These are phyloP conservation scores for Aspergillus candidus DNA, from an alignment of 2,329 filamentous ascomycete genomes.

Conservation along the genomic window DNA sequence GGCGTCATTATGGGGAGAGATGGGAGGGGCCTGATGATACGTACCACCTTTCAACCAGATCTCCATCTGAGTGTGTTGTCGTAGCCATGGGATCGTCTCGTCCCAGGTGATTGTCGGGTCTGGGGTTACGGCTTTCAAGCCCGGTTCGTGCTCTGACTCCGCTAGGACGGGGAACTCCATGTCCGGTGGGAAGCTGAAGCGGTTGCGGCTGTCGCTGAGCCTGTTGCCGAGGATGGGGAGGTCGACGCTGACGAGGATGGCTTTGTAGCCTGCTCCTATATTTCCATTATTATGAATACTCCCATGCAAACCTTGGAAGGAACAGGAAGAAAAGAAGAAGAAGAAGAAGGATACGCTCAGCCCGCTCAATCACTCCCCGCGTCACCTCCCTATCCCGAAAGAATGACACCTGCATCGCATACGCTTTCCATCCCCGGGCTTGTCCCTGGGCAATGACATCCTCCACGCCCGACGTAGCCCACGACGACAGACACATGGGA, in stretches of 20 bases:
- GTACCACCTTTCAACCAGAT: constrained; percentile 29
- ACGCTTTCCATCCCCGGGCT: constrained; percentile 32
- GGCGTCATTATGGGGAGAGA: not conserved
- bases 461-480: constrained; percentile 42
- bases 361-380: constrained; percentile 36
- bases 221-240: constrained; percentile 49
- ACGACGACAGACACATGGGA: constrained; percentile 46
- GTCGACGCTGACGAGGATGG: constrained; percentile 52
- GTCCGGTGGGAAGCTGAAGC: constrained; percentile 44
- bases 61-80: constrained; percentile 43
- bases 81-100: constrained; percentile 45
- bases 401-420: constrained; percentile 52
- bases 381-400: constrained; percentile 44
- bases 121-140: constrained; percentile 1
- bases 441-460: constrained; percentile 40
- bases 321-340: not conserved
- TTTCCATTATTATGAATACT: not conserved
- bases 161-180: constrained; percentile 31
- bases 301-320: no score
- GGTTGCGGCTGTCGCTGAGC: constrained; percentile 50
- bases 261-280: constrained; percentile 46
- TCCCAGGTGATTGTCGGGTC: constrained; percentile 46
- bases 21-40: not conserved
- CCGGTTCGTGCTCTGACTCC: no score
- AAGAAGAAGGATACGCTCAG: constrained; percentile 34